These are phyloP conservation scores for Gelatoporia subvermispora DNA, from an alignment of 768 basidiomycete species.

Conservation along the genomic window DNA sequence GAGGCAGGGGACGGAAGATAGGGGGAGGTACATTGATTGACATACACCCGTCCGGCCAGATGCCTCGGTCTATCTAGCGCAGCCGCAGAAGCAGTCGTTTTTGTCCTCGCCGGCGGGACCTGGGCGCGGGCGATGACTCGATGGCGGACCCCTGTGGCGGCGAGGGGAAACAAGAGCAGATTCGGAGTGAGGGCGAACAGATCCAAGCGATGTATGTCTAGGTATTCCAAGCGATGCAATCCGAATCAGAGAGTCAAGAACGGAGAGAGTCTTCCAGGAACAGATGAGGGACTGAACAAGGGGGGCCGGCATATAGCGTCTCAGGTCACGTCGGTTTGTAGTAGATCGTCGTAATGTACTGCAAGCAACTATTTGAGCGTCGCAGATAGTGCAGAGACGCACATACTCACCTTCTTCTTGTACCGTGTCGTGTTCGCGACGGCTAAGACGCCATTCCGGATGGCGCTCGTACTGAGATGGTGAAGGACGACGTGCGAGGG, in stretches of 20 bases:
- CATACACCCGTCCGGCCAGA: slow-evolving; percentile 72
- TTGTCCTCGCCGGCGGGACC: slow-evolving; percentile 76
- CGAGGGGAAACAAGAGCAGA: slow-evolving; percentile 6
- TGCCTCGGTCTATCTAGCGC: too few species aligned
- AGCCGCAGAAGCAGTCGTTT: slow-evolving; percentile 63
- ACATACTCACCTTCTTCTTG: slow-evolving; percentile 70
- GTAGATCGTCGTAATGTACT: slow-evolving; percentile 86
- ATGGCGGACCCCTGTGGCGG: slow-evolving; percentile 35
- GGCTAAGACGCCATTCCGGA: slow-evolving; percentile 87
- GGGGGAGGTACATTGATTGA: slow-evolving; percentile 74
- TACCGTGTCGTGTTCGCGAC: slow-evolving; percentile 92
- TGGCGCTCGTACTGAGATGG: slow-evolving; percentile 93
- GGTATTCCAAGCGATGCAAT: too few species aligned
- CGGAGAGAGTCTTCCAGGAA: background rate
- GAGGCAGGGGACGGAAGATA: slow-evolving; percentile 50
- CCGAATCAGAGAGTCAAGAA: background rate
- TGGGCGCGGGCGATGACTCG: slow-evolving; percentile 78
- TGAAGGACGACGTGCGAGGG: slow-evolving; percentile 93
- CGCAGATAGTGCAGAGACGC: background rate
- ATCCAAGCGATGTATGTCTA: background rate
- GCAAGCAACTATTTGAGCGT: slow-evolving; percentile 3
- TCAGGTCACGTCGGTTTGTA: slow-evolving; percentile 58
- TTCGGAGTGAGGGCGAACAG: background rate
- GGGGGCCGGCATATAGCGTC: background rate
- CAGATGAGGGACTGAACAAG: too few species aligned